Evolutionary conservation across 2,329 filamentous ascomycete species (phyloP), one percentile per base, ranked within the genome.

Genomic region (Seiridium cupressi): DNA sequence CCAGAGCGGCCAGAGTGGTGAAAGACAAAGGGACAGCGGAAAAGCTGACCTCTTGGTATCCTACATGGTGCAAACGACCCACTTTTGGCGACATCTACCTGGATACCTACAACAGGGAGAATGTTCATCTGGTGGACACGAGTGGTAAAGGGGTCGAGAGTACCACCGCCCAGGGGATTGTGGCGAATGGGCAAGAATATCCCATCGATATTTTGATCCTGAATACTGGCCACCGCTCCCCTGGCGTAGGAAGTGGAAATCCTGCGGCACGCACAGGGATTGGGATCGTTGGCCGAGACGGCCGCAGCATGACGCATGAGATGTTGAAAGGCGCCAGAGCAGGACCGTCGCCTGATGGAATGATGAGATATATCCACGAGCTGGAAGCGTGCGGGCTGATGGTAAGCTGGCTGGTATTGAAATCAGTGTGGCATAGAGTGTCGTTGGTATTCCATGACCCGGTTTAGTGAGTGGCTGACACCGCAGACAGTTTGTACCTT

Each of bases 81-180:
- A 81, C 76, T 46, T 89, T 88, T 71, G 84, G 84, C 70, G 84
- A 89, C 65, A 77, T 80, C 4, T 89, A 86, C 65, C 77, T 89
- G 0, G 67, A 76, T 3, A 65, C 80, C 0, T 89, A 89, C 78
- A 90, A 90, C 71, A 68, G 67, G 36, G 71, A 77, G 0, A 81
- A 86, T 64, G 86, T 90, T 3, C 76, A 78, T 5, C 79, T 90
- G 0, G 75, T 89, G 13, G 84, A 89, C 67, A 89, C 85, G 0
- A 71, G 82, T 36, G 84, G 82, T 4, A 76, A 78, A 62, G 84
- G 85, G 5, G 70, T 86, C 3, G 74, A 79, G 3, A 62, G 70
- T 3, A 70, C 82, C 5, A 85, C 81, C 0, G 58, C 69, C n/a
- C 67, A 61, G 4, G 81, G 82, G 0, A 66, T 88, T 3, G 71